Base-by-base conservation (phyloP, 495 filamentous ascomycete species). In the Aspergillus incahuasiensis region DNA sequence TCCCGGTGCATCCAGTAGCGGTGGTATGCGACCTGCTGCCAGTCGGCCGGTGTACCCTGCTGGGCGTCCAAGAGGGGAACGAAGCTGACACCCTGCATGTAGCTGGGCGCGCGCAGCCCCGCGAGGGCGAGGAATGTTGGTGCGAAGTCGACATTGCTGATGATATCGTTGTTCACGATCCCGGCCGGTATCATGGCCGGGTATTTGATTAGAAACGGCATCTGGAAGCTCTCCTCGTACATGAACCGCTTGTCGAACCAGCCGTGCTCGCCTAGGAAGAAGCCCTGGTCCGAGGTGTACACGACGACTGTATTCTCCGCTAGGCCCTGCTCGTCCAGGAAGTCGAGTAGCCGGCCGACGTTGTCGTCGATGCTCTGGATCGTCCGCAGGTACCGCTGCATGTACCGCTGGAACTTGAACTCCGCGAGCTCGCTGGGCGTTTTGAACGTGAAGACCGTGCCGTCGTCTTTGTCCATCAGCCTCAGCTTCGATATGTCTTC, bases 241-340 rank as follows among this genome's bases (percentile, higher is more conserved):
- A 77, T 74, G 63, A 77, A 74, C 2, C 74, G 67, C 60, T 77
- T 77, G 43, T 76, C 74, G 54, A 77, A 75, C 74, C 73, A 77
- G 44, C 73, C 74, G 52, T 77, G 74, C 34, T 77, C 74, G 8
- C 74, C 74, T 19, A 77, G 70, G 61, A 77, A 77, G 66, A 77
- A 77, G 12, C 73, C 74, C 46, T 77, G 74, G 53, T 77, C 74
- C 12, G 67, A 70, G 19, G 73, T 74, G 45, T 77, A 77, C 35
- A 75, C 67, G 1, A 75, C 63, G 22, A 75, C 60, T 0, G 73
- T 77, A 56, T 75, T 69, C 4, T 75, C 63, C 1, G 63, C 54
- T 2, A 73, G 54, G 5, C 59, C 66, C 35, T 69, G 66, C 0
- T 34, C 47, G 20, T 77, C 72, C 8, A 75, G 63, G 32, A 67